Evolutionary conservation across 306 rosid species (phyloP).

Genomic region (Rosa persica): DNA sequence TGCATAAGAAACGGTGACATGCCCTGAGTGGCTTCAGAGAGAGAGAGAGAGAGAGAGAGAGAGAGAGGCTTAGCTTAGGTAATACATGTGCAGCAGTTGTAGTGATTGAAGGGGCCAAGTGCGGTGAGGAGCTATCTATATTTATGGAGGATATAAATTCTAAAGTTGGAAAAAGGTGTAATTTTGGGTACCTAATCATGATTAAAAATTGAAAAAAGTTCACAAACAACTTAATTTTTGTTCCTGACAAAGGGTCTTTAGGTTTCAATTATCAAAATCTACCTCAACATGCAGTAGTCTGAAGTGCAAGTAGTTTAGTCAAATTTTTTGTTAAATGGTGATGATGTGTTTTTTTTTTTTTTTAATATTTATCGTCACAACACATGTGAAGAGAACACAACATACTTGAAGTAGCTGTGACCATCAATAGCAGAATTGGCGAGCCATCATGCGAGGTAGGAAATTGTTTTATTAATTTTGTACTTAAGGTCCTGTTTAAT

Average conservation of each 20-base stretch:
- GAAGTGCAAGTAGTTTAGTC: neutral
- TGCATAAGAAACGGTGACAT: constrained; percentile 3
- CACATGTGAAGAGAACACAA: too few species aligned
- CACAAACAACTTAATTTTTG: neutral
- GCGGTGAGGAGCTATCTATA: neutral
- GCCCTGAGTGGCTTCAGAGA: neutral
- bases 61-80: neutral
- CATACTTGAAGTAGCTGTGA: too few species aligned
- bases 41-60: constrained; percentile 1
- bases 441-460: neutral
- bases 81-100: constrained; percentile 4
- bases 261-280: neutral
- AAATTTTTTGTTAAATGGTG: neutral
- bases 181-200: constrained; percentile 38
- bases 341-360: neutral
- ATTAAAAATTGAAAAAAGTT: constrained; percentile 12
- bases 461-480: too few species aligned
- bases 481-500: too few species aligned
- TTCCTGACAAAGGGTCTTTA: neutral
- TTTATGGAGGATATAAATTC: constrained; percentile 8
- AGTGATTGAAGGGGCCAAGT: constrained; percentile 29
- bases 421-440: neutral
- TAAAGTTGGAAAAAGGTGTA: constrained; percentile 3
- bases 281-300: neutral
- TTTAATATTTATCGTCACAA: too few species aligned